Evolutionary conservation across 1,284 basidiomycete species (phyloP), one percentile per base, ranked within the genome.

Genomic region (Moniliophthora roreri): DNA sequence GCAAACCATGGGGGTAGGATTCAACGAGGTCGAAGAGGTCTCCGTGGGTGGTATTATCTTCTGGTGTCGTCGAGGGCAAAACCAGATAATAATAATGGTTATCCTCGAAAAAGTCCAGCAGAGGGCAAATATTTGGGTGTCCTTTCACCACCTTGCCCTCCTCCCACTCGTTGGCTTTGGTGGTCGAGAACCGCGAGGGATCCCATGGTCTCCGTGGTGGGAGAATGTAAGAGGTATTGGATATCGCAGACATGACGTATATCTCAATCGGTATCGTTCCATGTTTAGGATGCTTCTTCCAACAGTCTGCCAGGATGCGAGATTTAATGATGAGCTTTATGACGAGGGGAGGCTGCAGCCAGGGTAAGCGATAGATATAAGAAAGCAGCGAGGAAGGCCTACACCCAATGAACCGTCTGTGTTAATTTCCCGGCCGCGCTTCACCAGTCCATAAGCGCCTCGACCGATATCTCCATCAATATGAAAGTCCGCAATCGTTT

Each of bases 251-350:
- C 91, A 99, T 93, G 59, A 99, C 96, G 69, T 97, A 97, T 38
- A 99, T 97, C 74, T 99, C 97, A 71, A 98, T 95, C 6, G 97
- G 96, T 61, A 99, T 98, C 1, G 96, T 97, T 37, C 97, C 97
- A 64, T 93, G 84, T 56, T 89, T 84, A 38, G 93, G 91, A 69
- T 99, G 97, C 65, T 91, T 88, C 78, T 98, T 98, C 97, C 97
- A 99, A 68, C 95, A 99, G 73, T 99, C 96, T 18, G 96, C 97
- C 47, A 99, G 81, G 57, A 99, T 99, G 50, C 95, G 90, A 53
- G 93, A 95, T 73, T 99, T 99, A 78, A 98, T 96, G 65, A 99
- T 89, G 69, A 98, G 96, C 68, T 99, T 99, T 76, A 98, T 95
- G 60, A 98, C 88, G 52, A 98, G 74, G 16, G 82, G 80, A 26